A percentile compares a stretch with the other conserved stretches of the same genome.
phyloP scores from a whole-genome alignment of 192 early-diverging fungal species.

The Dissophora ornata region DNA sequence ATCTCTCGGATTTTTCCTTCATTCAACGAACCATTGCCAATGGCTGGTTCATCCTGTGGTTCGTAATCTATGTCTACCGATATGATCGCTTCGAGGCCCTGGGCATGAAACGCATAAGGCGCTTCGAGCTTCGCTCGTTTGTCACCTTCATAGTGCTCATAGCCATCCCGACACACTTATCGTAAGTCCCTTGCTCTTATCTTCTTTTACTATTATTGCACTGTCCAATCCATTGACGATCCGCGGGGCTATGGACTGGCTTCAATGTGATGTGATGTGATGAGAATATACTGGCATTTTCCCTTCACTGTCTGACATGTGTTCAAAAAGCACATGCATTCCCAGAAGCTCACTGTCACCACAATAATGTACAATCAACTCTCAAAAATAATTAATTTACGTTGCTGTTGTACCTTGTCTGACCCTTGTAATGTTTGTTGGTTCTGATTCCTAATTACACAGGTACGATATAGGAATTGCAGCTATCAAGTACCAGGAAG shows the following conservation, averaged over 20 bases:
- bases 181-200: slow-evolving; percentile 22
- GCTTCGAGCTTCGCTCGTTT: slow-evolving; percentile 38
- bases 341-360: too few relatives aligned
- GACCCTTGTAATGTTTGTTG: too few relatives aligned
- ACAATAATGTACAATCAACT: too few relatives aligned
- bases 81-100: slow-evolving; percentile 42
- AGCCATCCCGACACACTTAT: slow-evolving; percentile 22
- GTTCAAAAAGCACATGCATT: too few relatives aligned
- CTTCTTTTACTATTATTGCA: neutral
- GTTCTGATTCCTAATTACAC: too few relatives aligned
- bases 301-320: too few relatives aligned
- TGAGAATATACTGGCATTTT: too few relatives aligned
- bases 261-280: too few relatives aligned
- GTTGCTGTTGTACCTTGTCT: too few relatives aligned
- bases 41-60: slow-evolving; percentile 42
- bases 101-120: slow-evolving; percentile 4
- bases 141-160: slow-evolving; percentile 25
- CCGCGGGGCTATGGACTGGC: too few relatives aligned
- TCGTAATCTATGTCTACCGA: slow-evolving; percentile 30
- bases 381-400: too few relatives aligned
- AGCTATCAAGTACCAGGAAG: slow-evolving; percentile 25
- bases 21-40: slow-evolving; percentile 30
- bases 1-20: slow-evolving; percentile 35
- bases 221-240: too few relatives aligned
- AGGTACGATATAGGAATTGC: slow-evolving; percentile 37